Percentiles rank a stretch among this genome's conserved stretches.
Conservation (phyloP, 345 rosid species). For the Noccaea bulbosa region DNA sequence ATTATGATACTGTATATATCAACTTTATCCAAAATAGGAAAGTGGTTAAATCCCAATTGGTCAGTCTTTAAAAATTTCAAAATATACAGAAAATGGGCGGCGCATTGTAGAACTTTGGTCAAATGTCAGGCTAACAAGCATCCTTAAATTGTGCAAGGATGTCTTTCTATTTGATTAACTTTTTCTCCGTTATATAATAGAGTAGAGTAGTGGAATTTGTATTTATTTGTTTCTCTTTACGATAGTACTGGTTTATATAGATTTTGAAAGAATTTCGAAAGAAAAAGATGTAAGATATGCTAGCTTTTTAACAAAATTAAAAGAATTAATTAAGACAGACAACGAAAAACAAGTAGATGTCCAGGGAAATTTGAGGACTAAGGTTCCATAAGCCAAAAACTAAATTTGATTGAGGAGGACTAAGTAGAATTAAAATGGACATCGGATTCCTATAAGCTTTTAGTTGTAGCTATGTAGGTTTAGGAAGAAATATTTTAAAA, state of each 20-base stretch:
- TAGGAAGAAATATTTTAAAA: slow-evolving; percentile 27
- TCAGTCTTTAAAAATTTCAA: slow-evolving; percentile 4
- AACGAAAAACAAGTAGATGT: not conserved
- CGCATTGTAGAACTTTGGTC: slow-evolving; percentile 34
- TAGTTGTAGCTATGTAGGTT: slow-evolving; percentile 35
- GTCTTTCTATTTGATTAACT: not conserved
- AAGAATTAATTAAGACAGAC: not conserved
- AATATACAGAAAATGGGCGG: slow-evolving; percentile 29
- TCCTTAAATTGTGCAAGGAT: slow-evolving; percentile 27
- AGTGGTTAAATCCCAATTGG: slow-evolving; percentile 29
- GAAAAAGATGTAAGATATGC: not conserved
- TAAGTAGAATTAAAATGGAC: slow-evolving; percentile 39
- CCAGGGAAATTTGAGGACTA: not conserved
- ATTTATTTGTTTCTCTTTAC: too few relatives aligned
- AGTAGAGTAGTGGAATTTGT: too few relatives aligned
- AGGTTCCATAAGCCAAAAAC: slow-evolving; percentile 4
- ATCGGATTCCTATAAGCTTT: slow-evolving; percentile 67
- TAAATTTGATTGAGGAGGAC: slow-evolving; percentile 12
- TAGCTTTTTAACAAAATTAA: not conserved
- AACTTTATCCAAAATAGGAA: slow-evolving; percentile 33
- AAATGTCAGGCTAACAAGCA: slow-evolving; percentile 28
- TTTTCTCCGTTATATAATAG: not conserved
- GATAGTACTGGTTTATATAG: not conserved
- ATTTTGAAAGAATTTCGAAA: not conserved
- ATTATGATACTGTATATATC: too few relatives aligned